Conservation (phyloP, 371 early-diverging fungal genomes). For the Mucor circinelloides region DNA sequence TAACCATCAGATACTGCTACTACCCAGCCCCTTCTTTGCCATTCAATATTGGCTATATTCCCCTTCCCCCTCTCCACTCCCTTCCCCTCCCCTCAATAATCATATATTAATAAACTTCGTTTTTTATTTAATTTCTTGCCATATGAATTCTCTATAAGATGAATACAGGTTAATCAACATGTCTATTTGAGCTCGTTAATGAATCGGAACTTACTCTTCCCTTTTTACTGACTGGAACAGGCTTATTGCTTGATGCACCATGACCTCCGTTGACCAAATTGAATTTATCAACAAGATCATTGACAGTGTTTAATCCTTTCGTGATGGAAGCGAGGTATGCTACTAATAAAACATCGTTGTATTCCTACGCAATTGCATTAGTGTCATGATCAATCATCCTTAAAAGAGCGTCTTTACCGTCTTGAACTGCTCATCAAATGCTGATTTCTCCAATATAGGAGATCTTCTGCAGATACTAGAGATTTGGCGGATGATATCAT, state of each 20-base stretch:
- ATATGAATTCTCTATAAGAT: conserved; percentile 8
- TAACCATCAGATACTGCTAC: not conserved
- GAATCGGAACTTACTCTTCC: conserved; percentile 23
- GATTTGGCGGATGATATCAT: conserved; percentile 79
- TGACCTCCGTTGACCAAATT: conserved; percentile 41
- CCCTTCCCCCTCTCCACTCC: not conserved
- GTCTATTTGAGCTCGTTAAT: not conserved
- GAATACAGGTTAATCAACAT: not conserved
- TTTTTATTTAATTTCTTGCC: conserved; percentile 2
- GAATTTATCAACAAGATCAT: conserved; percentile 62
- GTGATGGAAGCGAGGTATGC: conserved; percentile 80
- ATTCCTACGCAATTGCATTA: conserved; percentile 55
- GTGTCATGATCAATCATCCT: not conserved
- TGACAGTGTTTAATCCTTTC: conserved; percentile 72
- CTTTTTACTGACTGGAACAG: conserved; percentile 17
- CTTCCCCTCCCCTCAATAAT: not conserved
- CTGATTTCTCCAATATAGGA: conserved; percentile 68
- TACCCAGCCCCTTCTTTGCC: not conserved
- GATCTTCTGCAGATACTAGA: conserved; percentile 72
- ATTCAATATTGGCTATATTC: not conserved
- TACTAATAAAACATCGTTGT: conserved; percentile 79
- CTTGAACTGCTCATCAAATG: conserved; percentile 73
- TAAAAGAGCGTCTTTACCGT: conserved; percentile 48
- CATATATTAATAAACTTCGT: not conserved
- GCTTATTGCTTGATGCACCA: conserved; percentile 13